Evolutionary conservation across 2,329 filamentous ascomycete genomes (phyloP).

Genomic region (Clonostachys sp.): DNA sequence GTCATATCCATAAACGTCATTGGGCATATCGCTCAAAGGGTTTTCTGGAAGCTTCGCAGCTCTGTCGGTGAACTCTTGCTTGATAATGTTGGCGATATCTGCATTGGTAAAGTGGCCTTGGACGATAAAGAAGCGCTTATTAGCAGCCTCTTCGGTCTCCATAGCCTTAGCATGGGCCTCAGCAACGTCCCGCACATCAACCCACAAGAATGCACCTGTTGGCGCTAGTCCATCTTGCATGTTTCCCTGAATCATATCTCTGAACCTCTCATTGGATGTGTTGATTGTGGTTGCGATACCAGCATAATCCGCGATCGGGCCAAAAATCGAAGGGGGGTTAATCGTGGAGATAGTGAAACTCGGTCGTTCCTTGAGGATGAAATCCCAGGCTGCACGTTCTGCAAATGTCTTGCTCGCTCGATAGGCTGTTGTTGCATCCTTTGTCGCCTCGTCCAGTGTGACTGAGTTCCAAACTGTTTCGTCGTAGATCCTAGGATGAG

Average conservation of each 20-base stretch:
- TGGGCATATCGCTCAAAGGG: conserved; percentile 5
- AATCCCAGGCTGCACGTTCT: conserved; percentile 61
- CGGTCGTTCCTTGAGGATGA: conserved; percentile 17
- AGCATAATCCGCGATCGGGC: conserved; percentile 32
- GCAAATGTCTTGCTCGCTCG: conserved; percentile 45
- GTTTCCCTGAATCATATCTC: too few species aligned
- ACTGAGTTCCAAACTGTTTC: too few species aligned
- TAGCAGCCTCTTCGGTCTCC: conserved; percentile 47
- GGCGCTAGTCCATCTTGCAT: too few species aligned
- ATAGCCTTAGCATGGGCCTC: conserved; percentile 54
- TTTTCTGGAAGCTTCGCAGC: conserved; percentile 8
- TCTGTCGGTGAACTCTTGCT: conserved; percentile 48
- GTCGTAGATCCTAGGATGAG: too few species aligned
- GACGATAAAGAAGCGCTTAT: conserved; percentile 59
- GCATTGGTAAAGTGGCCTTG: conserved; percentile 59
- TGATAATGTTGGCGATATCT: conserved; percentile 47
- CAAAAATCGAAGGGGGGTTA: conserved; percentile 58
- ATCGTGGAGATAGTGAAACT: conserved; percentile 59
- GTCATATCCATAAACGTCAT: too few species aligned
- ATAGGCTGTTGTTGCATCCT: too few species aligned
- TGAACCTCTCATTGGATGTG: conserved; percentile 8
- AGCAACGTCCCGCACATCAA: conserved; percentile 53
- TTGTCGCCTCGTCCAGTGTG: too few species aligned
- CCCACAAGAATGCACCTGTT: conserved; percentile 9
- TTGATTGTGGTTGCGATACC: too few species aligned